These are phyloP conservation scores for Dipteronia sinensis DNA, from an alignment of 345 rosid species.

Conservation along the genomic window DNA sequence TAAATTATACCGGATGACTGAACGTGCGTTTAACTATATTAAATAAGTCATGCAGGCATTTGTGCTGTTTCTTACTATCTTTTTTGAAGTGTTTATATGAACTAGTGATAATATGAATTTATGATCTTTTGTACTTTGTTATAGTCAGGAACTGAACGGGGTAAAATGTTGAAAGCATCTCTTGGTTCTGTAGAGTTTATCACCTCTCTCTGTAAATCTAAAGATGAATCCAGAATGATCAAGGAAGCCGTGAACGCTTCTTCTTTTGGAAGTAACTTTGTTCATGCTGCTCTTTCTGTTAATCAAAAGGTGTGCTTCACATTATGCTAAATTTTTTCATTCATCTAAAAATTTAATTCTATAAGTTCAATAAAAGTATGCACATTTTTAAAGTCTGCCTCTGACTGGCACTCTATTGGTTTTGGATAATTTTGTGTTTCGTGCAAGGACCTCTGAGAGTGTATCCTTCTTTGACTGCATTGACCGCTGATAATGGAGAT, in stretches of 20 bases:
- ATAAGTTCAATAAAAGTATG: neutral
- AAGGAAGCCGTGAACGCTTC: constrained; percentile 82
- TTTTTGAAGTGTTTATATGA: neutral
- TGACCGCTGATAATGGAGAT: neutral
- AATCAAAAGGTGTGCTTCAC: constrained; percentile 67
- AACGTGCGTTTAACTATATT: too few relatives aligned
- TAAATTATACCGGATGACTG: neutral
- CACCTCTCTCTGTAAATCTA: constrained; percentile 74
- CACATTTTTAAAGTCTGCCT: neutral
- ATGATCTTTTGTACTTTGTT: constrained; percentile 31
- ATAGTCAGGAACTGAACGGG: constrained; percentile 63
- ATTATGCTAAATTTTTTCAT: neutral
- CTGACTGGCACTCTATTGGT: neutral
- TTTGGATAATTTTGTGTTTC: neutral
- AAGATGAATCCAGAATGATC: constrained; percentile 71
- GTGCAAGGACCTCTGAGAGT: neutral
- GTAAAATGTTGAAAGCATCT: constrained; percentile 67
- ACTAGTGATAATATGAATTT: constrained; percentile 1
- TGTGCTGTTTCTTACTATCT: neutral
- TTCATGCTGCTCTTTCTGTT: constrained; percentile 95
- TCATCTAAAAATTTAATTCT: neutral
- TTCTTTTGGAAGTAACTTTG: constrained; percentile 74
- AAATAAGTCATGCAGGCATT: neutral
- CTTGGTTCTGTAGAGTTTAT: constrained; percentile 96
- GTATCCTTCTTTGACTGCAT: neutral